Percentiles rank a stretch among this genome's conserved stretches.
These are phyloP conservation scores for Alternaria gaisen DNA, from an alignment of 2,329 filamentous ascomycete genomes.

Conservation along the genomic window DNA sequence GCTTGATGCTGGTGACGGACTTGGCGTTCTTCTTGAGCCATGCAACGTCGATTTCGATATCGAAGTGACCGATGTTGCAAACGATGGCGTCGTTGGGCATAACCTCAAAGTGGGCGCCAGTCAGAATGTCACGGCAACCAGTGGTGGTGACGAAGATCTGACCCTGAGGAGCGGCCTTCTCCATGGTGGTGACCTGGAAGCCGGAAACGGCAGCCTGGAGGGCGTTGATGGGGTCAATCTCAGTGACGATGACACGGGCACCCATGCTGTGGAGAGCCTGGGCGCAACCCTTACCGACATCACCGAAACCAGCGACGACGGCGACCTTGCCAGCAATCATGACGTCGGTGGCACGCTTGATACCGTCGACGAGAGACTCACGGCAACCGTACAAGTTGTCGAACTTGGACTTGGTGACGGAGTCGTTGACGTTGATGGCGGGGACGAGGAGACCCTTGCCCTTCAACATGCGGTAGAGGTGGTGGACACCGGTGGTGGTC, in stretches of 20 bases:
- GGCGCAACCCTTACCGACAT: constrained; percentile 98
- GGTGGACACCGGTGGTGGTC: constrained; percentile 99
- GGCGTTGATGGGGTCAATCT: constrained; percentile 99
- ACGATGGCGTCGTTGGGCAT: constrained; percentile 99
- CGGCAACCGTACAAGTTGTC: constrained; percentile 99
- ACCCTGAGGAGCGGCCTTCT: constrained; percentile 85
- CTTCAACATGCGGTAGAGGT: constrained; percentile 97
- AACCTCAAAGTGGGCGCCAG: constrained; percentile 87
- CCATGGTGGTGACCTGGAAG: constrained; percentile 97
- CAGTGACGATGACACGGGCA: constrained; percentile 93
- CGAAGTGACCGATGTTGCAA: constrained; percentile 99
- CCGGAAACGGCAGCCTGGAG: constrained; percentile 98
- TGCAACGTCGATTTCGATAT: constrained; percentile 99
- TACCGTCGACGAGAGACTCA: constrained; percentile 97
- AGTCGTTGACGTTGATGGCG: constrained; percentile 99
- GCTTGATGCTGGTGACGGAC: constrained; percentile 98
- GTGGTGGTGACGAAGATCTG: constrained; percentile 99
- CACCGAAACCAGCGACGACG: constrained; percentile 97
- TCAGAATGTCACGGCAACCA: constrained; percentile 97
- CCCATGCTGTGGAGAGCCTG: constrained; percentile 96
- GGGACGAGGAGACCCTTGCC: constrained; percentile 81
- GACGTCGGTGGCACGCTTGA: constrained; percentile 99
- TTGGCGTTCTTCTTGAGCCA: constrained; percentile 98
- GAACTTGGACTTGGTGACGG: constrained; percentile 99
- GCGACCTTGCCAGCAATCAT: constrained; percentile 99